Percentiles rank a stretch among this genome's conserved stretches.
Conservation (phyloP, 805 yeast species). For the Metschnikowia matae region DNA sequence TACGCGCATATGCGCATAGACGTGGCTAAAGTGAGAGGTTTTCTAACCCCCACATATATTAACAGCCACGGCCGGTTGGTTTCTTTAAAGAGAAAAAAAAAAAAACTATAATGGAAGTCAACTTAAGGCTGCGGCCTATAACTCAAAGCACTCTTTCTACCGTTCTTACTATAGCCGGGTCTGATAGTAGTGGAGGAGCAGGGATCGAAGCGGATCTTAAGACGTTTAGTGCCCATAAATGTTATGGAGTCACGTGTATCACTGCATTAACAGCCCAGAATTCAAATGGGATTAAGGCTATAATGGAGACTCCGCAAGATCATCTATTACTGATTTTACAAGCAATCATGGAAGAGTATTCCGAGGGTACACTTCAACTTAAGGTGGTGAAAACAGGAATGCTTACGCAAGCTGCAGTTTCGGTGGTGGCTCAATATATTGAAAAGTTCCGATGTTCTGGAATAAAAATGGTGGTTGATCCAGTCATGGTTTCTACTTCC, state of each 20-base stretch:
- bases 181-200: slow-evolving; percentile 87
- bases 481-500: slow-evolving; percentile 80
- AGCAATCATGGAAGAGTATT: slow-evolving; percentile 56
- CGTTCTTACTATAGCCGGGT: slow-evolving; percentile 54
- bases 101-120: neutral
- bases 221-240: slow-evolving; percentile 69
- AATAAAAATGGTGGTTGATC: slow-evolving; percentile 61
- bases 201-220: slow-evolving; percentile 89
- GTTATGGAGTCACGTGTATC: slow-evolving; percentile 73
- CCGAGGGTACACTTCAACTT: slow-evolving; percentile 32
- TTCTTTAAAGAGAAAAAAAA: too few relatives aligned
- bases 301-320: slow-evolving; percentile 39
- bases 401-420: slow-evolving; percentile 55
- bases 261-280: slow-evolving; percentile 82
- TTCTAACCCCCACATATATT: neutral
- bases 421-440: slow-evolving; percentile 39
- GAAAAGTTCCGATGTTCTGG: slow-evolving; percentile 22
- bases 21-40: slow-evolving; percentile 5
- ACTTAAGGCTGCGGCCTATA: slow-evolving; percentile 4
- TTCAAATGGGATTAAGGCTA: slow-evolving; percentile 44
- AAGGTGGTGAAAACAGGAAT: slow-evolving; percentile 77
- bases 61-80: too few relatives aligned
- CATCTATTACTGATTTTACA: slow-evolving; percentile 48
- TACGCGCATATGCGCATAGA: slow-evolving; percentile 11
- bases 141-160: slow-evolving; percentile 6